Percentiles rank a stretch among this genome's conserved stretches.
Conservation (phyloP, 345 rosid genomes). For the Euclidium syriacum region DNA sequence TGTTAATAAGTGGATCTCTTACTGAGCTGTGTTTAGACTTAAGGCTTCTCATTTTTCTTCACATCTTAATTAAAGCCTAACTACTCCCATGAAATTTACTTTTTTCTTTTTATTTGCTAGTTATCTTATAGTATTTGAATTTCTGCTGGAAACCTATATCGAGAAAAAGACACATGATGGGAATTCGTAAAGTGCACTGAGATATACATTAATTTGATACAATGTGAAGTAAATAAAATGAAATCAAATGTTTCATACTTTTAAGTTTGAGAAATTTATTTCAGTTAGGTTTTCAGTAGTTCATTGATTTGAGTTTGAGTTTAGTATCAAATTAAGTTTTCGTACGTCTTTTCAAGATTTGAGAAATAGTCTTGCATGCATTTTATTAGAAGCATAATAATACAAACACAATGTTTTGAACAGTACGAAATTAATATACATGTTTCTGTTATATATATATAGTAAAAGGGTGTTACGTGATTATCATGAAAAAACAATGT, state of each 20-base stretch:
- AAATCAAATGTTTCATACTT: not conserved
- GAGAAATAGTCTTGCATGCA: slow-evolving; percentile 7
- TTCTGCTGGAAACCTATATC: slow-evolving; percentile 20
- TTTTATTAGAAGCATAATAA: not conserved
- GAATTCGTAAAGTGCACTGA: not conserved
- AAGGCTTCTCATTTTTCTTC: not conserved
- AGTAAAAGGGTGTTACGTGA: slow-evolving; percentile 11
- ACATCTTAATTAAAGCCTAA: slow-evolving; percentile 19
- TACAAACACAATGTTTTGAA: not conserved
- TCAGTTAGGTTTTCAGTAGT: not conserved
- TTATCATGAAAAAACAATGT: slow-evolving; percentile 14
- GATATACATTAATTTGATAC: not conserved
- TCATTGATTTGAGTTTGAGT: not conserved
- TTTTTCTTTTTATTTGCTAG: not conserved
- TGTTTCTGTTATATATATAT: not conserved
- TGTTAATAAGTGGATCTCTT: slow-evolving; percentile 13
- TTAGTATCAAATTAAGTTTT: not conserved
- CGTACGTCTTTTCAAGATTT: not conserved
- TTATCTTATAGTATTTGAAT: not conserved
- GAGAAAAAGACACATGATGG: not conserved
- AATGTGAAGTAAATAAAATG: not conserved
- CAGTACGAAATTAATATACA: not conserved
- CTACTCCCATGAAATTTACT: slow-evolving; percentile 19
- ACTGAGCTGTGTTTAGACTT: slow-evolving; percentile 29
- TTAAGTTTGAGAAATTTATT: not conserved